Conservation (phyloP, 305 asterid genomes). For the Lippia alba region DNA sequence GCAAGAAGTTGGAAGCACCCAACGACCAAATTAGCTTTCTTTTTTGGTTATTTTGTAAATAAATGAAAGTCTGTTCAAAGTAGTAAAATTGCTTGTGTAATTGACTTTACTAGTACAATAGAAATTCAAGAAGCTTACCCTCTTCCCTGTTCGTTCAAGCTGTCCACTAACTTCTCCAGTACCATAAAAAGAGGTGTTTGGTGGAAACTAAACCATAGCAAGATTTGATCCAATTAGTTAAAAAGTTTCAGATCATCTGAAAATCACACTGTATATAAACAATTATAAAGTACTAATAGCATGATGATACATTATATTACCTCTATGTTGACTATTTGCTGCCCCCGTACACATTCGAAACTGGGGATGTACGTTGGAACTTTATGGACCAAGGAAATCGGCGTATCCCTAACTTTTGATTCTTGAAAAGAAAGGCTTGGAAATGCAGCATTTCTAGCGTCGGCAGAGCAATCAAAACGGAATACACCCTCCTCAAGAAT, state of each 20-base stretch:
- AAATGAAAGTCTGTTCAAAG: no score
- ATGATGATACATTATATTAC: slow-evolving; percentile 41
- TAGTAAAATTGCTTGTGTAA: no score
- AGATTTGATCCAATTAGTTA: slow-evolving; percentile 23
- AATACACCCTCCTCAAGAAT: slow-evolving; percentile 91
- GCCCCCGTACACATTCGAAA: slow-evolving; percentile 66
- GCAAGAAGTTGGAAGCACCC: no score
- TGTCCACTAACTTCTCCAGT: slow-evolving; percentile 98
- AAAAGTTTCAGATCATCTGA: not conserved
- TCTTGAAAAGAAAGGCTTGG: slow-evolving; percentile 82
- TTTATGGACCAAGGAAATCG: slow-evolving; percentile 46
- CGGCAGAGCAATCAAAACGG: slow-evolving; percentile 89
- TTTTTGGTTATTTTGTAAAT: no score
- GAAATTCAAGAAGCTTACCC: slow-evolving; percentile 54
- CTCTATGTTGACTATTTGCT: slow-evolving; percentile 74
- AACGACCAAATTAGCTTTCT: no score
- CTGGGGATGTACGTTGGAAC: slow-evolving; percentile 69
- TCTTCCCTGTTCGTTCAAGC: slow-evolving; percentile 95
- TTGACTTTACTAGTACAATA: not conserved
- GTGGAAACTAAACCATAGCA: slow-evolving; percentile 66
- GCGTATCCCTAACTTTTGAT: slow-evolving; percentile 73
- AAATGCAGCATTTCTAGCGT: slow-evolving; percentile 72
- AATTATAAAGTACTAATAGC: slow-evolving; percentile 10
- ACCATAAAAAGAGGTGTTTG: slow-evolving; percentile 89
- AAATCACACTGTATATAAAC: not conserved